Base-by-base conservation (phyloP, 2,329 filamentous ascomycete species). In the Sporothrix sp. region DNA sequence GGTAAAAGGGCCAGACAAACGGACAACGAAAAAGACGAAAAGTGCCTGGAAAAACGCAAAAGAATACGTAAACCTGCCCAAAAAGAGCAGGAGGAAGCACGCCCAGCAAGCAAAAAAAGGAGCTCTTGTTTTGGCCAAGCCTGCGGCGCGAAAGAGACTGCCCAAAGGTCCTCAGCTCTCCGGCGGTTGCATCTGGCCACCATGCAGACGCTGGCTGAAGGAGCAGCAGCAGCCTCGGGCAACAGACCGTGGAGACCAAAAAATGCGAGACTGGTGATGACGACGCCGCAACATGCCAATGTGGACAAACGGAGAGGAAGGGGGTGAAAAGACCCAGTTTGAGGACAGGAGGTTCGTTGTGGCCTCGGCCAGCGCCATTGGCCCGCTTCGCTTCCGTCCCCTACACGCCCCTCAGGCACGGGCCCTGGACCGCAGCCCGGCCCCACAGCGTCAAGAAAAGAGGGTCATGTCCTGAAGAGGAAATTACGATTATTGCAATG, bases 351-450 rank as follows among this genome's bases (percentile, higher is more conserved):
- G 30, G 30, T 27, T 44, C 27, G 45, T 33, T 30, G 38, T 25
- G 32, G 44, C 21, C 30, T 25, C 21, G 38, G 33, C 36, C 33
- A 33, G 23, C 35, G 30, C 38, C 23, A 52, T 52, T 52, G 50
- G 50, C 18, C 44, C 20, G 35, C 45, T 20, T 38, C 23, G 36
- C 33, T 37, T 28, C 48, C 32, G 40, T 45, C 27, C 27, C 13
- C 33, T 35, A 11, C 27, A 20, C 48, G 30, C 39, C 48, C 25
- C 42, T n/a, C 14, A 28, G 18, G 16, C 33, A 14, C 11, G 32
- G 32, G 18, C 18, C 32, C 14, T n/a, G 20, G n/a, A 4, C 44
- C 21, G 33, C 13, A 23, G 10, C 6, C 10, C 30, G 37, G 23
- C 23, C 30, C n/a, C 42, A 20, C 13, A 45, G 14, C 44, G 32